These are phyloP conservation scores for Barbarea vulgaris DNA, from an alignment of 345 rosid species.

Conservation along the genomic window DNA sequence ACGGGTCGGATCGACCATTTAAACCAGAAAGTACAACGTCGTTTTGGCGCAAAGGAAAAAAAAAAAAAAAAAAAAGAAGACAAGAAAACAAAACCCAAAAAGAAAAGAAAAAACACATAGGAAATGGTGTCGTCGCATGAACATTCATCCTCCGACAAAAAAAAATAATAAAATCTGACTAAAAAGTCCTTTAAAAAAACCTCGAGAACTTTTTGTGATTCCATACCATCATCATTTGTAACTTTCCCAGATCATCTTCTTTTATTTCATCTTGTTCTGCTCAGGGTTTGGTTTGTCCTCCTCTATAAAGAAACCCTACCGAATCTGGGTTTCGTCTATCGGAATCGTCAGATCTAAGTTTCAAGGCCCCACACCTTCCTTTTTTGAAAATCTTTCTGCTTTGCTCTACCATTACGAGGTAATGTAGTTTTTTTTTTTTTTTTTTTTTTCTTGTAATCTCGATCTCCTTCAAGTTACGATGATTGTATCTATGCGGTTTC, in stretches of 20 bases:
- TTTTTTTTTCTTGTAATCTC: background rate
- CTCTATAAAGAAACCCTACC: slow-evolving; percentile 25
- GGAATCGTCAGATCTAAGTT: slow-evolving; percentile 33
- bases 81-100: background rate
- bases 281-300: slow-evolving; percentile 17
- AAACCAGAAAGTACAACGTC: background rate
- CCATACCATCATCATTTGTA: slow-evolving; percentile 10
- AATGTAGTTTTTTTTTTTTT: background rate
- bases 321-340: slow-evolving; percentile 21
- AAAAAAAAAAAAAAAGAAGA: background rate
- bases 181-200: background rate
- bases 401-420: slow-evolving; percentile 29
- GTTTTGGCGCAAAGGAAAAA: background rate
- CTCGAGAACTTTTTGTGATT: background rate
- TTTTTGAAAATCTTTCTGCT: background rate
- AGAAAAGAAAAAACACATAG: slow-evolving; percentile 5
- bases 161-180: slow-evolving; percentile 29
- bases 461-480: background rate
- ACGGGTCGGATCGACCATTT: slow-evolving; percentile 25
- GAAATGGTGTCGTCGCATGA: slow-evolving; percentile 36
- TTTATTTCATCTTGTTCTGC: background rate
- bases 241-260: slow-evolving; percentile 27
- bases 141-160: slow-evolving; percentile 41
- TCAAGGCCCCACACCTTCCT: background rate
- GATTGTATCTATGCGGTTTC: background rate